These are phyloP conservation scores for Xylaria sp. DNA, from an alignment of 2,329 filamentous ascomycete species.

Conservation along the genomic window DNA sequence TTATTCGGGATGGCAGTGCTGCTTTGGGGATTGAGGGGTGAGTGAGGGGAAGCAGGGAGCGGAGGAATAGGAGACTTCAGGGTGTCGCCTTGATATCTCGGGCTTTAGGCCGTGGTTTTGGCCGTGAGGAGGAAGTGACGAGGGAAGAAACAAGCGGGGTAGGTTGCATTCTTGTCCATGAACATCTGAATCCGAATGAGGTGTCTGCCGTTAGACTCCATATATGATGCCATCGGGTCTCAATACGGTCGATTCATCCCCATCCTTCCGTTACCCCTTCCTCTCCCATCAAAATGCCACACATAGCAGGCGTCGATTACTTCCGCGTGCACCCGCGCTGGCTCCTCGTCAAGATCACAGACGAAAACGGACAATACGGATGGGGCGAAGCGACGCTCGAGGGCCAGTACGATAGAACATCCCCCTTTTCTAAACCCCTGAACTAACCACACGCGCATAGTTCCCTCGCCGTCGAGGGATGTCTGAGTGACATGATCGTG, in stretches of 20 bases:
- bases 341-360: constrained; percentile 72
- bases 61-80: too few species aligned
- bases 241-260: not conserved
- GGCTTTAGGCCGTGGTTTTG: too few species aligned
- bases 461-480: constrained; percentile 67
- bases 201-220: too few species aligned
- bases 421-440: too few species aligned
- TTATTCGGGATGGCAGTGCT: too few species aligned
- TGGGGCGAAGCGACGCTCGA: constrained; percentile 74
- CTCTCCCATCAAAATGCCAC: constrained; percentile 43
- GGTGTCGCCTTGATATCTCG: too few species aligned
- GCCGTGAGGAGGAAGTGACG: too few species aligned
- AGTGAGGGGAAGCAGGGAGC: too few species aligned
- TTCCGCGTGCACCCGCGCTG: constrained; percentile 70
- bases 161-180: too few species aligned
- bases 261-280: not conserved
- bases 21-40: too few species aligned
- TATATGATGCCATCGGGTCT: not conserved
- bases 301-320: constrained; percentile 63
- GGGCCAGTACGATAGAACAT: constrained; percentile 44
- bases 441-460: not conserved
- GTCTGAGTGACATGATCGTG: constrained; percentile 45
- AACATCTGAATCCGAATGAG: too few species aligned
- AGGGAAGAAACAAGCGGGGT: too few species aligned
- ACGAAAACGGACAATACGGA: constrained; percentile 57